A percentile compares a stretch with the other conserved stretches of the same genome.
phyloP scores from a whole-genome alignment of 352 stramenopile species.

The Pythium brassicae region DNA sequence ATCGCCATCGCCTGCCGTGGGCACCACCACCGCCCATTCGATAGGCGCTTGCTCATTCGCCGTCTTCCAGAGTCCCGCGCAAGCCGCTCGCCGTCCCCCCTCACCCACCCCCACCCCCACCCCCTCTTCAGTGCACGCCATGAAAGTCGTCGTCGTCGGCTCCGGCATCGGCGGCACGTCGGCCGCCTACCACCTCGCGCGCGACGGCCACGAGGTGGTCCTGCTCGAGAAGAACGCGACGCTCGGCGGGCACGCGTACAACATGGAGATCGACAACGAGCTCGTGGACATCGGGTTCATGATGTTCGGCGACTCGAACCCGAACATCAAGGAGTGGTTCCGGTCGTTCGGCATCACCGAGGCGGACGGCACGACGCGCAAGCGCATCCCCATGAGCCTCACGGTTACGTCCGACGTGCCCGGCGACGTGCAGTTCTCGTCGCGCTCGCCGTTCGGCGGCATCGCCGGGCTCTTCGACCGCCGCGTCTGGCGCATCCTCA shows the following conservation, averaged over 20 bases:
- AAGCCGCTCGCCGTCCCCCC: constrained; percentile 3
- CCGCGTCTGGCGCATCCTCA: constrained; percentile 80
- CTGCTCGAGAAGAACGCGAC: constrained; percentile 80
- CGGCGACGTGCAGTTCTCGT: constrained; percentile 85
- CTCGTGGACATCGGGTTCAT: constrained; percentile 87
- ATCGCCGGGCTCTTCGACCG: constrained; percentile 65
- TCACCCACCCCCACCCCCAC: not conserved
- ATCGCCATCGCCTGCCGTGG: not conserved
- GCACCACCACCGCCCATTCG: not conserved
- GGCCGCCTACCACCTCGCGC: constrained; percentile 78
- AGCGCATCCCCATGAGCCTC: constrained; percentile 85
- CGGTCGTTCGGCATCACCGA: constrained; percentile 81
- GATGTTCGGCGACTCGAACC: constrained; percentile 89
- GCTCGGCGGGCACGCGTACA: constrained; percentile 79
- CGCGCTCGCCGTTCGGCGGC: constrained; percentile 66
- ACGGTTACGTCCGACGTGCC: constrained; percentile 79
- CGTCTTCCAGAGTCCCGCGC: constrained; percentile 7
- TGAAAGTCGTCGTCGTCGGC: constrained; percentile 85
- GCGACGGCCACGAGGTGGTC: constrained; percentile 79
- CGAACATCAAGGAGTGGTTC: constrained; percentile 90
- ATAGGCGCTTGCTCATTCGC: constrained; percentile 2
- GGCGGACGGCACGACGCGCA: constrained; percentile 81
- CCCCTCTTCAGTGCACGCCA: constrained; percentile 16
- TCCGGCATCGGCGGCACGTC: constrained; percentile 81
- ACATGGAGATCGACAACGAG: constrained; percentile 85